Conservation (phyloP, 441 rosid species). For the Biscutella laevigata region DNA sequence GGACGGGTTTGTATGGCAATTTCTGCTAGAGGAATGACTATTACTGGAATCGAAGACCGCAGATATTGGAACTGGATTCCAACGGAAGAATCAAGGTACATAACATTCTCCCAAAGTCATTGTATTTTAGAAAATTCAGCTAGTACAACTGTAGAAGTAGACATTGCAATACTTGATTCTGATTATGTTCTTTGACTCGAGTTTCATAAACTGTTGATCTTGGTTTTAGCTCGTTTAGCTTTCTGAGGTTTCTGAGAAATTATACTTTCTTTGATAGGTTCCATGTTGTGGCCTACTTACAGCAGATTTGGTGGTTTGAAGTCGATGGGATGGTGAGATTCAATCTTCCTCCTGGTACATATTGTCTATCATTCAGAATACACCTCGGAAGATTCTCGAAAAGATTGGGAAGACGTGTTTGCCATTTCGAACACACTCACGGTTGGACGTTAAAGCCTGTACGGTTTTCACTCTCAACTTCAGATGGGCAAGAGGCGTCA, state of each 20-base stretch:
- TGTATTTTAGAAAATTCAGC: neutral
- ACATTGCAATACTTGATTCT: neutral
- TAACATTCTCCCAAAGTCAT: neutral
- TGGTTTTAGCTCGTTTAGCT: neutral
- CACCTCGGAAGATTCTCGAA: slow-evolving; percentile 68
- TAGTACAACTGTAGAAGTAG: neutral
- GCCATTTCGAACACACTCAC: slow-evolving; percentile 67
- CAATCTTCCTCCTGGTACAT: slow-evolving; percentile 52
- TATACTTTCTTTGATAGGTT: slow-evolving; percentile 38
- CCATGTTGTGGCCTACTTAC: slow-evolving; percentile 62
- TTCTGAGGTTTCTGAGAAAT: neutral
- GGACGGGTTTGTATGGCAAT: slow-evolving; percentile 71
- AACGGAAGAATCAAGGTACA: slow-evolving; percentile 76
- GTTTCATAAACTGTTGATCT: neutral
- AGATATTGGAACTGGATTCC: slow-evolving; percentile 83
- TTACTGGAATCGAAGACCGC: slow-evolving; percentile 71
- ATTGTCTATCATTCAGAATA: slow-evolving; percentile 58
- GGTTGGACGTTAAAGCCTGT: slow-evolving; percentile 84
- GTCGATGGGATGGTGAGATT: slow-evolving; percentile 64
- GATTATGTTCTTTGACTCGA: neutral
- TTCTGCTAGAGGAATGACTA: slow-evolving; percentile 64
- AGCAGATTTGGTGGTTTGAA: slow-evolving; percentile 92
- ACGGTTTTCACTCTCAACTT: slow-evolving; percentile 49
- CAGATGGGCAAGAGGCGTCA: slow-evolving; percentile 65
- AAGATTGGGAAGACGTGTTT: slow-evolving; percentile 64